Percentiles rank a stretch among this genome's conserved stretches.
Conservation (phyloP, 495 filamentous ascomycete genomes). For the Penicillium egyptiacum region DNA sequence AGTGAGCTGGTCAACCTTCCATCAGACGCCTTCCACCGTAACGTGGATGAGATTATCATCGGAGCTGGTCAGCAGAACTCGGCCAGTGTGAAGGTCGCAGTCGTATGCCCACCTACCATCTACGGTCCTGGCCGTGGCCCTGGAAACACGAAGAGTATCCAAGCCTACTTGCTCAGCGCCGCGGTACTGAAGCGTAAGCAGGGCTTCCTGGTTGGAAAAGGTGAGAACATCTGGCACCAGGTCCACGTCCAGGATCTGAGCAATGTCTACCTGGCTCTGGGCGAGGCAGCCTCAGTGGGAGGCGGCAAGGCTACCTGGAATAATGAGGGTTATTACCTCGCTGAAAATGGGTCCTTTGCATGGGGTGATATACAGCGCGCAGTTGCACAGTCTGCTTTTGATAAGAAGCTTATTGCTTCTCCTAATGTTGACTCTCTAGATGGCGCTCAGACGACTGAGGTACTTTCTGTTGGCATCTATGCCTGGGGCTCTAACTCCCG, state of each 20-base stretch:
- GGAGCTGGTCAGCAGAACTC: conserved; percentile 39
- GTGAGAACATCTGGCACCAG: conserved; percentile 69
- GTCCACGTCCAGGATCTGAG: conserved; percentile 73
- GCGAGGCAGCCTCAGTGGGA: conserved; percentile 61
- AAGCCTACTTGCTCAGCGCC: conserved; percentile 59
- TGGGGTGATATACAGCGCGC: conserved; percentile 67
- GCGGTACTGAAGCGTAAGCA: conserved; percentile 60
- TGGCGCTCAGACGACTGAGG: conserved; percentile 32
- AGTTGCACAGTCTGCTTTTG: conserved; percentile 60
- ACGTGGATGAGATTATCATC: conserved; percentile 62
- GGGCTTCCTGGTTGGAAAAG: conserved; percentile 62
- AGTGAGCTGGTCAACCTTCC: conserved; percentile 58
- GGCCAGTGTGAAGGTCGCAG: conserved; percentile 60
- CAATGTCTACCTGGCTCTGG: conserved; percentile 61
- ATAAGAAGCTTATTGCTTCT: conserved; percentile 62
- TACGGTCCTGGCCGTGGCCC: conserved; percentile 75
- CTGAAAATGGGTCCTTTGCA: conserved; percentile 66
- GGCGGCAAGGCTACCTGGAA: conserved; percentile 70
- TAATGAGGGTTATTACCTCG: conserved; percentile 70
- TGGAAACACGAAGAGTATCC: conserved; percentile 64
- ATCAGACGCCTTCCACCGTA: conserved; percentile 55
- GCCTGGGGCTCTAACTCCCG: conserved; percentile 67
- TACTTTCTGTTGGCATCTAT: conserved; percentile 35
- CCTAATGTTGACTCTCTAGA: conserved; percentile 48
- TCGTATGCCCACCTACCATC: conserved; percentile 77